Base-by-base conservation (phyloP, 2,329 filamentous ascomycete species). In the Eutypa lata region DNA sequence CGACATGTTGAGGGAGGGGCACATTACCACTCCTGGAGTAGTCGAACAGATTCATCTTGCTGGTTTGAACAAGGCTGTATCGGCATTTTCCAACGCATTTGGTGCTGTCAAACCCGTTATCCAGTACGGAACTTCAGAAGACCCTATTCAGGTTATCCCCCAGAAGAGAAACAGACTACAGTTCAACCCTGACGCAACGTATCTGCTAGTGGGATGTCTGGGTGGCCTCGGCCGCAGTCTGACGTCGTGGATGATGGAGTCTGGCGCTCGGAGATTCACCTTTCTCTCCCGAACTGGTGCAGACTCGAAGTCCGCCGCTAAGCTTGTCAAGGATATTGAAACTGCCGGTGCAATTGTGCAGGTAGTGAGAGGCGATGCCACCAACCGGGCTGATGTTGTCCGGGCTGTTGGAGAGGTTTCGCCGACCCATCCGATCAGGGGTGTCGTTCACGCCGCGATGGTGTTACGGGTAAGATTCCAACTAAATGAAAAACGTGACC, bases 161-260 rank as follows among this genome's bases (percentile, higher is more conserved):
- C 28, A 38, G 16, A 5, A 31, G 10, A 49, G 31, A 19, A 48
- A 28, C 26, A 49, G 43, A 7, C 26, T 58, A 7, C 49, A 54
- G 48, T 46, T 63, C 54, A 51, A 28, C 49, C 37, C 54, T 28
- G 52, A 56, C 2, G 21, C 37, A 3, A 51, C 55, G 4, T 72
- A 73, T 52, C 61, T 73, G 16, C 64, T 73, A 0, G 64, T 72
- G 13, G 70, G 71, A 3, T 68, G 70, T 51, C 57, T 73, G 5
- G 70, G 71, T 21, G 70, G 70, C 5, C 60, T 73, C 1, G 69
- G 70, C 2, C 60, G 68, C 2, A 68, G 65, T 22, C 45, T 73
- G 19, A 62, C 68, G 0, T 55, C 51, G 7, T 71, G 67, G 66
- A 68, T 72, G 65, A 61, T 69, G 56, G 56, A 56, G n/a, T 48